Base-by-base conservation (phyloP, 768 basidiomycete species). In the Serendipita sp. region DNA sequence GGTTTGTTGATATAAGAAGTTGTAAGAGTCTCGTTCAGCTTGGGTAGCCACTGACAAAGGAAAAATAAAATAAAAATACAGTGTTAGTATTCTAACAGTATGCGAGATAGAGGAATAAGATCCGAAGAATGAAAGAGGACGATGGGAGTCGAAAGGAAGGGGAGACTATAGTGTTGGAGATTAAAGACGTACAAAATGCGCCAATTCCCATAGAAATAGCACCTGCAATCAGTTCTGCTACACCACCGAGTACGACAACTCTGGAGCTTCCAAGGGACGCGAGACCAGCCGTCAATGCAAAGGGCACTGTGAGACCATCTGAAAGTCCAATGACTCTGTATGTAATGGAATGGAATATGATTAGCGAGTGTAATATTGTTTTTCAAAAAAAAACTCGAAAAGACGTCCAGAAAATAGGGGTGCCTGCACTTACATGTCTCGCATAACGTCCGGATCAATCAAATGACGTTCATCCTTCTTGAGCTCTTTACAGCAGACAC, bases 181-280 rank as follows among this genome's bases (percentile, higher is more conserved):
- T 15, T 28, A 53, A 3, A 24, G 32, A 73, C 74, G 66, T 67
- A 74, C 74, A 86, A 80, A 95, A 97, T 18, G 95, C 95, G 63
- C 96, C 96, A 45, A 99, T 89, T 67, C 96, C 96, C 95, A 99
- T 99, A 1, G 89, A 92, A 53, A 98, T 89, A 11, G 94, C 90
- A 3, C 96, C 96, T 1, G 94, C 92, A 65, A 95, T 91, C 68
- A 99, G 86, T 73, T 99, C 96, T 0, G 96, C 95, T 41, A 96
- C 76, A 15, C 96, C 96, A 64, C 92, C 95, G 34, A 95, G 81
- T 58, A 95, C 87, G 67, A 99, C 96, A n/a, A 97, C 80, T 64
- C 80, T 84, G 4, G 91, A 92, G 66, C 89, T 85, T 54, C 94
- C 94, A 45, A 96, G 80, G 10, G 92, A 87, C 10, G 89, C 89